A percentile compares a stretch with the other conserved stretches of the same genome.
Evolutionary conservation across 352 stramenopile species (phyloP).

Genomic region (Aphanomyces astaci): DNA sequence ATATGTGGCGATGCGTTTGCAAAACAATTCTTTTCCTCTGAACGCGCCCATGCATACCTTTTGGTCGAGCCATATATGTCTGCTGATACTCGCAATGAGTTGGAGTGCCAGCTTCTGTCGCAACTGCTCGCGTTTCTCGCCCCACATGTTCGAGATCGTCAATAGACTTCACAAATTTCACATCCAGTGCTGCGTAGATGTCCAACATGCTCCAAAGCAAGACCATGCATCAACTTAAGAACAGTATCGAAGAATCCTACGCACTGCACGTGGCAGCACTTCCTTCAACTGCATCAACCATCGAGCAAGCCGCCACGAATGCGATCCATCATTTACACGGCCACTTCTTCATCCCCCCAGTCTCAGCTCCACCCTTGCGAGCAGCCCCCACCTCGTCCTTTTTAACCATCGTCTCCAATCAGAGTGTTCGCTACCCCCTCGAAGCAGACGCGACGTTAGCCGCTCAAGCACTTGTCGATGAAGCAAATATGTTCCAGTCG

Average conservation of each 20-base stretch:
- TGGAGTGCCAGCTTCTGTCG: not conserved
- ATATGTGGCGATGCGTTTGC: constrained; percentile 7
- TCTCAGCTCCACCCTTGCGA: not conserved
- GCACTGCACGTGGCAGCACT: not conserved
- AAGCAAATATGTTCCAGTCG: not conserved
- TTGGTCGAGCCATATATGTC: constrained; percentile 14
- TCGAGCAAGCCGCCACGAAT: not conserved
- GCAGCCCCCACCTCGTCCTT: not conserved
- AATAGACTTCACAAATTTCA: not conserved
- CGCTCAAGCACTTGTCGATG: not conserved
- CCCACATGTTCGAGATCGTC: not conserved
- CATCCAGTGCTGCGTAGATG: too few relatives aligned
- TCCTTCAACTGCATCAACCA: not conserved
- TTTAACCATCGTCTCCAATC: not conserved
- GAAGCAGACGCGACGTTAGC: not conserved
- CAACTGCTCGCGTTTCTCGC: not conserved
- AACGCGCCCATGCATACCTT: not conserved
- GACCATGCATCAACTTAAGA: not conserved
- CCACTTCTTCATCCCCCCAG: not conserved
- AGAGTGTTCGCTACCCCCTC: not conserved
- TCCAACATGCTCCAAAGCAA: not conserved
- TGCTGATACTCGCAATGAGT: not conserved
- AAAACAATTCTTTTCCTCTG: not conserved
- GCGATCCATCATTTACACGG: not conserved
- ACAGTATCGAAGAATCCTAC: not conserved